phyloP scores from a whole-genome alignment of 2,329 filamentous ascomycete genomes.

The Penicillium occitanis region DNA sequence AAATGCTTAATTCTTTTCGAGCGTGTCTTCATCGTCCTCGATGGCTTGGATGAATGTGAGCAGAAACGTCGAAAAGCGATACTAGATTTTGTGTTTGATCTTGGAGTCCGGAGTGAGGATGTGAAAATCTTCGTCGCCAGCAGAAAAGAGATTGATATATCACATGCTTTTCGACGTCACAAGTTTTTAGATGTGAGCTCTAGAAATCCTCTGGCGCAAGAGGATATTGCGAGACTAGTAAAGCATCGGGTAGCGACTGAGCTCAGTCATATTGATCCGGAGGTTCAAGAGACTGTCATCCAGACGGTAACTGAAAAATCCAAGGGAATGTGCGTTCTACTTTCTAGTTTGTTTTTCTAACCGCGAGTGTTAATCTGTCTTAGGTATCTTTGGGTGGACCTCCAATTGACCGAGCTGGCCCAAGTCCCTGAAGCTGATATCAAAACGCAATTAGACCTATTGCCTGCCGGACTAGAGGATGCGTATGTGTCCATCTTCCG shows the following conservation, averaged over 20 bases:
- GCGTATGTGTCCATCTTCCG: constrained; percentile 17
- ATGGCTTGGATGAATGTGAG: constrained; percentile 21
- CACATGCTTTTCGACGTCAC: not conserved
- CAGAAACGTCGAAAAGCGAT: constrained; percentile 14
- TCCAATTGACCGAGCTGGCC: constrained; percentile 20
- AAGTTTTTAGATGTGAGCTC: not conserved
- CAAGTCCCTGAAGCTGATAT: constrained; percentile 12
- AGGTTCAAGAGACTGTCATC: constrained; percentile 8
- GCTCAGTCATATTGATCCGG: constrained; percentile 12
- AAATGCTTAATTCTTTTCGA: constrained; percentile 11
- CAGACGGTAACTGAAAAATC: constrained; percentile 17
- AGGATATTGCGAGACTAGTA: constrained; percentile 16
- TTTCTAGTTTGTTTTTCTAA: not conserved
- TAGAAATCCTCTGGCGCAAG: not conserved
- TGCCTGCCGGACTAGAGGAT: constrained; percentile 16
- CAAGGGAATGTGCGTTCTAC: constrained; percentile 15
- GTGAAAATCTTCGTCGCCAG: constrained; percentile 20
- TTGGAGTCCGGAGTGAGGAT: not conserved
- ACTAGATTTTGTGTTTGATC: not conserved
- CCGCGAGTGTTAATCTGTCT: not conserved
- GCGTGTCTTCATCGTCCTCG: constrained; percentile 16
- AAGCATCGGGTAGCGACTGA: constrained; percentile 17
- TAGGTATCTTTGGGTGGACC: constrained; percentile 22
- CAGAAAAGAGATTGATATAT: constrained; percentile 16
- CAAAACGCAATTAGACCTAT: constrained; percentile 10